Evolutionary conservation across 2,329 filamentous ascomycete genomes (phyloP), one percentile per base, ranked within the genome.

Genomic region (Neofusicoccum sp.): DNA sequence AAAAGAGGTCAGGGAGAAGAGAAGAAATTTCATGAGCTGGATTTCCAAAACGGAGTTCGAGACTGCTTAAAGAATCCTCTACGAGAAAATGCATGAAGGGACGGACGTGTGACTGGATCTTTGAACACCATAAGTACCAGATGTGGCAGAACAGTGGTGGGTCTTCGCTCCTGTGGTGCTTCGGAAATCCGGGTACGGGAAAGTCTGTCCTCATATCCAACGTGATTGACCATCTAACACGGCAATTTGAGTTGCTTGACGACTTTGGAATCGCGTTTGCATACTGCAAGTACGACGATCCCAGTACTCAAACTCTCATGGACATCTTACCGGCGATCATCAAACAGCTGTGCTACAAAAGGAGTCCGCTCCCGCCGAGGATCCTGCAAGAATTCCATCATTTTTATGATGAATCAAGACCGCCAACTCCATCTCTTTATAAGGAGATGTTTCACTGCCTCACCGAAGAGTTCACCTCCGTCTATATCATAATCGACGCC

Each of bases 261-360:
- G 16, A 36, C 29, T 22, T 52, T 52, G 48, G 48, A 11, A 52
- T 34, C 9, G 28, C 48, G 3, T 52, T 52, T 29, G 48, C 33
- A 14, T 52, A 33, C 33, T 52, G 28, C 48, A 52, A 36, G 48
- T 52, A 52, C 29, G 48, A 52, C 48, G 14, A 52, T 6, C 11
- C 6, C 12, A 16, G n/a, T 7, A 34, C 48, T 52, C 48, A 52
- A n/a, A 6, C 2, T 36, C 29, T 36, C 9, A 14, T 16, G 6
- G 29, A 22, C 28, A 36, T 52, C 9, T 9, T 52, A 8, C 29
- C 48, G 7, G 31, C 28, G 7, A 33, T 52, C 28, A 33, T 52
- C 31, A 52, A 52, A n/a, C 48, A 52, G 14, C 29, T 52, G 7
- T 52, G 48, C 48, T 34, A 52, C 31, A 52, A 36, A 36, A 52